Base-by-base conservation (phyloP, 306 rosid species). In the Prunus mongolica region DNA sequence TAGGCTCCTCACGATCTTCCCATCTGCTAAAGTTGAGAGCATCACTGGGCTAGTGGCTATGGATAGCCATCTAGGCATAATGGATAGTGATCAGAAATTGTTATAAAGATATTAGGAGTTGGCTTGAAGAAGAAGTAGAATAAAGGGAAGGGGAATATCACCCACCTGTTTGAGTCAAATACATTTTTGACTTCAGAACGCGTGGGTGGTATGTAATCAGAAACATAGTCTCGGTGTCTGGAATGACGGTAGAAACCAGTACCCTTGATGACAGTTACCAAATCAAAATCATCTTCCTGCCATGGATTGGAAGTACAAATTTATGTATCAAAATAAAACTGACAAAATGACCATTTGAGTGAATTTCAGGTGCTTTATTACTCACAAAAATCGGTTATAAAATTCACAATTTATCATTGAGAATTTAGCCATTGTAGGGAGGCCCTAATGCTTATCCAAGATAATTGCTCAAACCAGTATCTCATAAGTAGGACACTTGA, bases 21-120 rank as follows among this genome's bases (percentile, higher is more conserved):
- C 98, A 66, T 86, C 86, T 77, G 82, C 93, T 84, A 94, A 88
- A 65, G 98, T 94, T 67, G 97, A 91, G 64, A 92, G 75, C 90
- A 85, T 83, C 62, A 90, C 97, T 47, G 97, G 84, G 81, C 91
- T 87, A n/a, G 94, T 86, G 64, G 84, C 67, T 18, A 34, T 2
- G 50, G 69, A 65, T 44, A 90, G 0, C 78, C 80, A 84, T 67
- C 98, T 92, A 81, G 32, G 76, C 22, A 78, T 52, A 63, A 77
- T 47, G 55, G 74, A 49, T 19, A 34, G 67, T 27, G 20, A 32
- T 67, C 5, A 75, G 75, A 58, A 34, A 50, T 11, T 47, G 15
- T 11, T 20, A 66, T 45, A 18, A 55, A 68, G 18, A 19, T 20
- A 3, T 41, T 41, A 41, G 22, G 25, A 3, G 18, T 66, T 38